Conservation (phyloP, 169 alveolate genomes). For the Plasmodium vinckei region DNA sequence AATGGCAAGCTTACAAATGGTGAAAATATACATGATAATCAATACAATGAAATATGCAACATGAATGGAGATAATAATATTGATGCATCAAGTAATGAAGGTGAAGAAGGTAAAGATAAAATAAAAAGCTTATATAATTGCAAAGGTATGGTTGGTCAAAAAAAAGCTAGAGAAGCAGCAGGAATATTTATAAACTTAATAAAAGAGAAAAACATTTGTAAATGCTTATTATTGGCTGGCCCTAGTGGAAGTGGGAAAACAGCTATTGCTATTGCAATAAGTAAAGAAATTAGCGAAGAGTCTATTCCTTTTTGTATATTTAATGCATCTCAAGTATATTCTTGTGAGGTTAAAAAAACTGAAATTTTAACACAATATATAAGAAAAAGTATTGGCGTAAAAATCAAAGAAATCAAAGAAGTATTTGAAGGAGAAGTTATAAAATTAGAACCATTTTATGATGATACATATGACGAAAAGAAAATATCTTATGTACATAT, state of each 20-base stretch:
- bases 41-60: conserved; percentile 7
- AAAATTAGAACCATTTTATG: conserved; percentile 75
- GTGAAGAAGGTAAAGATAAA: conserved; percentile 8
- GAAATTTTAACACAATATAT: conserved; percentile 77
- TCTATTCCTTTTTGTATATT: conserved; percentile 76
- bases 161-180: conserved; percentile 99
- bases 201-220: conserved; percentile 94
- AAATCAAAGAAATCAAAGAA: conserved; percentile 98
- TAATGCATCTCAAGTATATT: conserved; percentile 77
- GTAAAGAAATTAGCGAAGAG: conserved; percentile 96
- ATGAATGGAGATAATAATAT: conserved; percentile 6
- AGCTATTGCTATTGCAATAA: conserved; percentile 99
- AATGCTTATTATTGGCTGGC: conserved; percentile 91
- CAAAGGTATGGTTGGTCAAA: conserved; percentile 98
- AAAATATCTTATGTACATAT: conserved; percentile 95
- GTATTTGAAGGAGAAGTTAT: conserved; percentile 89
- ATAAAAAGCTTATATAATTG: conserved; percentile 46
- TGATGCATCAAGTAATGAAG: background rate
- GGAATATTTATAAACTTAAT: conserved; percentile 98
- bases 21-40: background rate
- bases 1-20: conserved; percentile 1
- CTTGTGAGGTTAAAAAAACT: conserved; percentile 77
- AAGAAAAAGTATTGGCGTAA: conserved; percentile 97
- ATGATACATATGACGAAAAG: conserved; percentile 85
- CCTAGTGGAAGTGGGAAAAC: conserved; percentile 99